Percentiles rank a stretch among this genome's conserved stretches.
These are phyloP conservation scores for Lactifluus hygrophoroides DNA, from an alignment of 768 basidiomycete species.

Conservation along the genomic window DNA sequence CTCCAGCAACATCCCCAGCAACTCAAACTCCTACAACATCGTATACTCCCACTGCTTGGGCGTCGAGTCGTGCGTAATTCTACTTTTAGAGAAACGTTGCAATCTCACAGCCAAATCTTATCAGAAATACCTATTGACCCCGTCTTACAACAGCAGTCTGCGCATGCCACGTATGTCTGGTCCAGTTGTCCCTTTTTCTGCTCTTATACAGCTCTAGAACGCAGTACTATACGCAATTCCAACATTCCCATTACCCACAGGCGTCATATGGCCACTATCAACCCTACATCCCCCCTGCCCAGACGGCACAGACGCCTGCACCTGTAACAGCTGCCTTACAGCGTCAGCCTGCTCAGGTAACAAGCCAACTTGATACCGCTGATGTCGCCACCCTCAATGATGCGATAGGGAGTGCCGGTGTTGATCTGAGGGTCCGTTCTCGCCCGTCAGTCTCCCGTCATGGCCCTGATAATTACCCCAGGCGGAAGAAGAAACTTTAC, in stretches of 20 bases:
- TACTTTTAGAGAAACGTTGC: background rate
- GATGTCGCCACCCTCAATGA: slow-evolving; percentile 78
- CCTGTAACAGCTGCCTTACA: slow-evolving; percentile 3
- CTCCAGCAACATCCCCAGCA: slow-evolving; percentile 1
- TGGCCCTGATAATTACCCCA: slow-evolving; percentile 25
- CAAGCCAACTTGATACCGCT: slow-evolving; percentile 40
- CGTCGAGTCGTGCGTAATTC: slow-evolving; percentile 12
- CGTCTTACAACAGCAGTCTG: slow-evolving; percentile 21
- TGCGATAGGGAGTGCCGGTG: slow-evolving; percentile 78
- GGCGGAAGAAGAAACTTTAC: slow-evolving; percentile 82
- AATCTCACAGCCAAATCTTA: background rate
- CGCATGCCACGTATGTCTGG: slow-evolving; percentile 15
- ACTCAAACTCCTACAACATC: slow-evolving; percentile 12
- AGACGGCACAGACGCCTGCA: slow-evolving; percentile 21
- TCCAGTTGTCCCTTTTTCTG: background rate
- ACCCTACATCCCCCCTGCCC: slow-evolving; percentile 20
- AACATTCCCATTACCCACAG: slow-evolving; percentile 23
- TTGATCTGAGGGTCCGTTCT: slow-evolving; percentile 62
- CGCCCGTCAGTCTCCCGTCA: background rate
- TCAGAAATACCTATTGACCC: slow-evolving; percentile 23
- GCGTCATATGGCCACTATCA: slow-evolving; percentile 28
- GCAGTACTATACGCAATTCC: slow-evolving; percentile 21
- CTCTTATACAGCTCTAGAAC: slow-evolving; percentile 9
- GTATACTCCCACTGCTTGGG: slow-evolving; percentile 11
- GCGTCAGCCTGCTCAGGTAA: slow-evolving; percentile 6